Percentiles rank a stretch among this genome's conserved stretches.
Evolutionary conservation across 2,329 filamentous ascomycete genomes (phyloP).

Genomic region (Arthroderma sp.): DNA sequence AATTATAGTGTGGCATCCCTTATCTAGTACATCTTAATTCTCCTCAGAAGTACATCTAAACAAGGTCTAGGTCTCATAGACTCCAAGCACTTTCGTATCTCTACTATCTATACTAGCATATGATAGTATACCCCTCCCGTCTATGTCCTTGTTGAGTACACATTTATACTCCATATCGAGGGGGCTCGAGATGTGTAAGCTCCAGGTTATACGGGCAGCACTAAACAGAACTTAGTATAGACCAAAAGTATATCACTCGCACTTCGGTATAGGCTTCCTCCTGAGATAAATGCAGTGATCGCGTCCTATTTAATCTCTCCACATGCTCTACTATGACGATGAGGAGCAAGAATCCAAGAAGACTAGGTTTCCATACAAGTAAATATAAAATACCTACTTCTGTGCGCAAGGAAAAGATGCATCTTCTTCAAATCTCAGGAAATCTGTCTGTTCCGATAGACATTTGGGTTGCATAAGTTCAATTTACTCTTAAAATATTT

Average conservation of each 20-base stretch:
- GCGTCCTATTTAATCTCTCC: not conserved
- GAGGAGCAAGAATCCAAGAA: too few species aligned
- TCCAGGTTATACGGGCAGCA: not conserved
- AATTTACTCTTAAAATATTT: not conserved
- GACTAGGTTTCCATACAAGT: not conserved
- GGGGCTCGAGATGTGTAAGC: not conserved
- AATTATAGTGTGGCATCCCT: not conserved
- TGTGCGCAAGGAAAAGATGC: too few species aligned
- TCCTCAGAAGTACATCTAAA: not conserved
- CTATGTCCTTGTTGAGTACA: not conserved
- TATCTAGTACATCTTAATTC: too few species aligned
- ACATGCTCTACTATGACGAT: not conserved
- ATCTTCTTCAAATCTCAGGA: too few species aligned
- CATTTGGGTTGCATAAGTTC: not conserved
- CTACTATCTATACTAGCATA: too few species aligned
- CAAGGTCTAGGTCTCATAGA: too few species aligned
- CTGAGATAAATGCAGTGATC: not conserved
- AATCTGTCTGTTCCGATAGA: not conserved
- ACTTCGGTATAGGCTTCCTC: not conserved
- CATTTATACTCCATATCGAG: not conserved
- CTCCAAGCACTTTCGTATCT: too few species aligned
- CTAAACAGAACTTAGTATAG: not conserved
- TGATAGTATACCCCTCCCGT: not conserved
- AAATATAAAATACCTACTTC: not conserved
- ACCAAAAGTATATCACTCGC: not conserved